These are phyloP conservation scores for Suhomyces canberraensis DNA, from an alignment of 805 yeast species.

Conservation along the genomic window DNA sequence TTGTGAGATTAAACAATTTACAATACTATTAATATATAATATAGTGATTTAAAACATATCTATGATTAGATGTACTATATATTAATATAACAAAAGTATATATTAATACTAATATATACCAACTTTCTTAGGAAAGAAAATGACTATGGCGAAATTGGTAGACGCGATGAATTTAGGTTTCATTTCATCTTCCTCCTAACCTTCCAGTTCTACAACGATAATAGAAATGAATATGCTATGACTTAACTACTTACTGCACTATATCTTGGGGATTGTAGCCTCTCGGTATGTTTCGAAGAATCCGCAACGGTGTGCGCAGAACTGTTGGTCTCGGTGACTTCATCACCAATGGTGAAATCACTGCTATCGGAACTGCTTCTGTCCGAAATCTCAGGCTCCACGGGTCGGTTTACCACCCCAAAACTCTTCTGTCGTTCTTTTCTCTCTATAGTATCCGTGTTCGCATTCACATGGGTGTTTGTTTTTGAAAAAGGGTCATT, in stretches of 20 bases:
- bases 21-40: no score
- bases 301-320: not conserved
- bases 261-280: not conserved
- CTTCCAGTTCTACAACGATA: no score
- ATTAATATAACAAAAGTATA: no score
- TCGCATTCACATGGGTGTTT: not conserved
- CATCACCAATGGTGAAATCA: slow-evolving; percentile 12
- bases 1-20: no score
- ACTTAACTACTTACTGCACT: not conserved
- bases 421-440: slow-evolving; percentile 15
- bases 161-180: no score
- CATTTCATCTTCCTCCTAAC: no score
- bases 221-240: no score
- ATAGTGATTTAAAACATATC: no score
- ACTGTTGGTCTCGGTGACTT: not conserved
- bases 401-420: slow-evolving; percentile 9
- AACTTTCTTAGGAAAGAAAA: no score
- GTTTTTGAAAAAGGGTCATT: not conserved
- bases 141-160: no score
- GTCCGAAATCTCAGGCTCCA: slow-evolving; percentile 2
- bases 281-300: not conserved
- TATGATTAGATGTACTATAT: no score
- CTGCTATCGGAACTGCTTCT: slow-evolving; percentile 9
- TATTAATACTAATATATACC: no score
- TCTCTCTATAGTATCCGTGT: not conserved